Evolutionary conservation across 306 rosid species (phyloP).

Genomic region (Cucurbita moschata): DNA sequence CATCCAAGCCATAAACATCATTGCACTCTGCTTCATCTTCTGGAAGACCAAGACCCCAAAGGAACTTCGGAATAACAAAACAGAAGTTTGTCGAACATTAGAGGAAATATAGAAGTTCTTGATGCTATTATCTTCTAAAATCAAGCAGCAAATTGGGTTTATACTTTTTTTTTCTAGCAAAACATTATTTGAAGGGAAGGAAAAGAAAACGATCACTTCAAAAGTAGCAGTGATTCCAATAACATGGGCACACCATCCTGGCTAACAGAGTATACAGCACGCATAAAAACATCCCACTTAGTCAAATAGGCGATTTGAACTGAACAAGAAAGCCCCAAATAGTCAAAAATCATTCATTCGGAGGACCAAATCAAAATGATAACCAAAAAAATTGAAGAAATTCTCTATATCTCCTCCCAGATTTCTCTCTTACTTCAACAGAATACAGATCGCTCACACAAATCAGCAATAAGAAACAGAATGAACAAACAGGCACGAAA

Average conservation of each 20-base stretch:
- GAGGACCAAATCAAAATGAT: neutral
- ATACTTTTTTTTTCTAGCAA: neutral
- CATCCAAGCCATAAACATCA: slow-evolving; percentile 85
- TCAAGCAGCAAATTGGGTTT: neutral
- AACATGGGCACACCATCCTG: neutral
- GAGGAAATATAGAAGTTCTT: neutral
- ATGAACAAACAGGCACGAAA: neutral
- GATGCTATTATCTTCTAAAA: neutral
- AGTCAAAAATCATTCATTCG: neutral
- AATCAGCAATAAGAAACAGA: neutral
- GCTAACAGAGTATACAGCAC: too few species aligned
- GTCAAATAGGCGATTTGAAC: too few species aligned
- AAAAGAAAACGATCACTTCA: neutral
- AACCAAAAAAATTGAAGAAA: neutral
- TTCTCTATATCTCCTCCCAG: neutral
- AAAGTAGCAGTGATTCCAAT: neutral
- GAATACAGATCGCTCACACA: neutral
- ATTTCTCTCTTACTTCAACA: neutral
- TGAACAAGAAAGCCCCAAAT: neutral
- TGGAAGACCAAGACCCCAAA: slow-evolving; percentile 77
- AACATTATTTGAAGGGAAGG: neutral
- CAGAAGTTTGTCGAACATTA: neutral
- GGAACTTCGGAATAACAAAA: slow-evolving; percentile 29
- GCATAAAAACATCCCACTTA: too few species aligned
- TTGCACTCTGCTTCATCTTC: slow-evolving; percentile 56